A percentile compares a stretch with the other conserved stretches of the same genome.
Conservation (phyloP, 208 protist genomes). For the Acanthamoeba sp. region DNA sequence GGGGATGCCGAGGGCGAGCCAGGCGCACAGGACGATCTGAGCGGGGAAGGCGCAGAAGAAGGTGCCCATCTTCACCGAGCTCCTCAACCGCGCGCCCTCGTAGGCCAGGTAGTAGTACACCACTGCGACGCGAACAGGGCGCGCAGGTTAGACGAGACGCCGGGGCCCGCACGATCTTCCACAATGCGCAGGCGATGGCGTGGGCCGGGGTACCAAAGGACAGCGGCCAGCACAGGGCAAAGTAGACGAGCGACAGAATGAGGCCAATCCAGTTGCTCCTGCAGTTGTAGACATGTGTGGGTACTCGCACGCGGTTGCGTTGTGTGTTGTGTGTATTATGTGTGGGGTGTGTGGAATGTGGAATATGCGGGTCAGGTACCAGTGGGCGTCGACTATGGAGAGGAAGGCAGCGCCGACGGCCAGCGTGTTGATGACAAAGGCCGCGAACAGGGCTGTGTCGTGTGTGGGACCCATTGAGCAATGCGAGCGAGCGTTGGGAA, state of each 20-base stretch:
- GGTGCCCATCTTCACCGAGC: constrained; percentile 27
- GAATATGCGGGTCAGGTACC: not conserved
- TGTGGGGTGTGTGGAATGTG: too few relatives aligned
- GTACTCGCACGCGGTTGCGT: too few relatives aligned
- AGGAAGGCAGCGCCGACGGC: constrained; percentile 13
- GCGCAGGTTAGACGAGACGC: too few relatives aligned
- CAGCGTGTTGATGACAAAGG: constrained; percentile 34
- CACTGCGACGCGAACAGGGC: too few relatives aligned
- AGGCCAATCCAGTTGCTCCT: constrained; percentile 46
- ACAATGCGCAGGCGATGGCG: too few relatives aligned
- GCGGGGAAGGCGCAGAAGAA: constrained; percentile 38
- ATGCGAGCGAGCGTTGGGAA: too few relatives aligned
- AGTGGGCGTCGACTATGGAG: not conserved
- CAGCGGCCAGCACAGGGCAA: not conserved
- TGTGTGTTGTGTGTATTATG: too few relatives aligned
- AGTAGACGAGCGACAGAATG: not conserved
- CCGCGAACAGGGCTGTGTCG: not conserved
- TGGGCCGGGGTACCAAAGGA: not conserved
- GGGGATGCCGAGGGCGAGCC: constrained; percentile 6
- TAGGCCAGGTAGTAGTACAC: constrained; percentile 47
- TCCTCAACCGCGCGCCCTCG: constrained; percentile 9
- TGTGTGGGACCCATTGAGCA: not conserved
- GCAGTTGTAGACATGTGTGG: not conserved
- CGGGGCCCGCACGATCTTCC: not conserved
- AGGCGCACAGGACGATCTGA: constrained; percentile 11